Evolutionary conservation across 2,329 filamentous ascomycete species (phyloP).

Genomic region (Monosporascus sp.): DNA sequence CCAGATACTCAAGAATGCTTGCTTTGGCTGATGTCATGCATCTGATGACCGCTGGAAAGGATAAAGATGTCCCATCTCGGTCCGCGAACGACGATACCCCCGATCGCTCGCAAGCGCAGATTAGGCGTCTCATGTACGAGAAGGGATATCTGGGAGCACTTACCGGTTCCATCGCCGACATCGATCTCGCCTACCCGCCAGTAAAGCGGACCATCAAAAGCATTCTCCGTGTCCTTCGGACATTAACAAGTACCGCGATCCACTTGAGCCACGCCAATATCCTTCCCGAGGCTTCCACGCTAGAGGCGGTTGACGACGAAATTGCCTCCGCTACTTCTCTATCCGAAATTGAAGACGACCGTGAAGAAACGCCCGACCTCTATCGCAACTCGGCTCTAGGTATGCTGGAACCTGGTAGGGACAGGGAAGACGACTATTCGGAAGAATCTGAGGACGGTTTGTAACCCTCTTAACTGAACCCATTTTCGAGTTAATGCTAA

Average conservation of each 20-base stretch:
- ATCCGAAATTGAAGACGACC: conserved; percentile 79
- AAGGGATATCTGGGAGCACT: conserved; percentile 89
- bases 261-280: conserved; percentile 78
- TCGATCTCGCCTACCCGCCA: conserved; percentile 90
- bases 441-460: conserved; percentile 64
- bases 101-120: conserved; percentile 67
- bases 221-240: conserved; percentile 83
- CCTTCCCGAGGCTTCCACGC: conserved; percentile 59
- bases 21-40: conserved; percentile 88
- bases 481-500: conserved; percentile 4
- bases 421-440: conserved; percentile 68
- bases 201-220: conserved; percentile 95
- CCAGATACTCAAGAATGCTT: conserved; percentile 82
- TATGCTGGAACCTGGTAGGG: conserved; percentile 78
- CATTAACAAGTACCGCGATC: conserved; percentile 81
- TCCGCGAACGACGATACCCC: conserved; percentile 26
- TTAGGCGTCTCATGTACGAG: conserved; percentile 95
- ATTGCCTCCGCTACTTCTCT: conserved; percentile 83
- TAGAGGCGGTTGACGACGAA: conserved; percentile 73
- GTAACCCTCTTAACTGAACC: conserved; percentile 5
- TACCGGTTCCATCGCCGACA: conserved; percentile 87
- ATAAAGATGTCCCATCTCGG: conserved; percentile 47
- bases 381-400: conserved; percentile 95
- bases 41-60: conserved; percentile 79
- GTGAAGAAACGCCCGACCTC: conserved; percentile 92